A percentile compares a stretch with the other conserved stretches of the same genome.
These are phyloP conservation scores for Uncinocarpus reesii DNA, from an alignment of 2,329 filamentous ascomycete species.

Conservation along the genomic window DNA sequence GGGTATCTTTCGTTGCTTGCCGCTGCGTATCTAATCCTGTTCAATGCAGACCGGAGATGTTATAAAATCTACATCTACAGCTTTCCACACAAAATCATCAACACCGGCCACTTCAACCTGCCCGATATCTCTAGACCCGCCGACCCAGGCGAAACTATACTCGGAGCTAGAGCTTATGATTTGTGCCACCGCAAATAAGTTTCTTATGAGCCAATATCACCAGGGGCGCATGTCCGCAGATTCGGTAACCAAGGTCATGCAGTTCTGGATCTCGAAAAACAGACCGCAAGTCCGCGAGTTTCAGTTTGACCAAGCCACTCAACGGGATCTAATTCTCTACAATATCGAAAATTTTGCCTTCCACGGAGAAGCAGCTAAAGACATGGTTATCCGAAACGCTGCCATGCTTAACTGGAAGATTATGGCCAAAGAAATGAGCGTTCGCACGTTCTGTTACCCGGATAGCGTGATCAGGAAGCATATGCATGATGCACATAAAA, in stretches of 20 bases:
- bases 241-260: conserved; percentile 31
- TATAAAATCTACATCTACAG: conserved; percentile 16
- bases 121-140: conserved; percentile 33
- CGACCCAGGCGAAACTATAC: conserved; percentile 36
- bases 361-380: conserved; percentile 33
- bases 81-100: conserved; percentile 18
- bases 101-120: conserved; percentile 21
- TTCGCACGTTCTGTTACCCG: conserved; percentile 43
- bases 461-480: conserved; percentile 43
- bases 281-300: conserved; percentile 43
- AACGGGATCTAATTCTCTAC: conserved; percentile 38
- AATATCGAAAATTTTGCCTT: conserved; percentile 41
- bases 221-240: conserved; percentile 31
- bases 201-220: conserved; percentile 35
- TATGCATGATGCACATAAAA: conserved; percentile 39
- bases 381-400: conserved; percentile 35
- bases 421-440: conserved; percentile 38
- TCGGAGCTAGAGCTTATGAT: conserved; percentile 40
- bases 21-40: not conserved
- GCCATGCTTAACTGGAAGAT: conserved; percentile 42
- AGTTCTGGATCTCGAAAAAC: conserved; percentile 38
- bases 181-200: conserved; percentile 36
- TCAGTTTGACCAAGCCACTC: conserved; percentile 44
- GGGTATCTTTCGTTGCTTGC: not conserved
- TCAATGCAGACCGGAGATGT: conserved; percentile 22